Evolutionary conservation across 768 basidiomycete species (phyloP), one percentile per base, ranked within the genome.

Genomic region (Lactarius indigo): DNA sequence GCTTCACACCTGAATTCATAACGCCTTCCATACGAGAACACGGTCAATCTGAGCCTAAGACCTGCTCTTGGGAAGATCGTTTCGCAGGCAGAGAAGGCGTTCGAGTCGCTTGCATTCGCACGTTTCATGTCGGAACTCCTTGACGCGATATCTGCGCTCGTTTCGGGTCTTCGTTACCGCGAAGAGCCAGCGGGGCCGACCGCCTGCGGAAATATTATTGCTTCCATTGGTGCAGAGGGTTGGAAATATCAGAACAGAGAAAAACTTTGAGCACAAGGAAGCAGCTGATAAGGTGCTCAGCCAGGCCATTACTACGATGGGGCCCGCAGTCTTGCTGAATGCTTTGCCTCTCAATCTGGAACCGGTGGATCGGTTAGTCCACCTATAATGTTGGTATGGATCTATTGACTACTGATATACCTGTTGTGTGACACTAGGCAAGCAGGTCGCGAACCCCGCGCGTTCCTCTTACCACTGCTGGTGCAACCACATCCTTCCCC

Each of bases 261-360:
- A 90, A 76, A 86, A 82, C 1, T 99, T 98, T 72, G 94, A 97
- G 75, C 84, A 91, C 77, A 95, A 93, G 75, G 95, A 96, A 73
- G 86, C 85, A 23, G 94, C 88, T 17, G 96, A 99, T 74, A 79
- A 78, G 12, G 87, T 89, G 0, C 78, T 98, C 41, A 86, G 89
- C 1, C 84, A 85, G 30, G 92, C 94, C 0, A 91, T 97, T 84
- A 85, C 87, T 65, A 83, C 92, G 5, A 78, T 97, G 56, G 97
- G 97, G 5, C 95, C 96, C 7, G 86, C 90, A 65, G 87, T 87
- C 1, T 74, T 98, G 4, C 79, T 99, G 39, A 77, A 80, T 26
- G 79, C 81, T 26, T 79, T 98, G 50, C 97, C 97, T 12, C 79
- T 98, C 59, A 96, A 96, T 71, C 80, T 99, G 42, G 90, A 95